Percentiles rank a stretch among this genome's conserved stretches.
Conservation (phyloP, 2,329 filamentous ascomycete species). For the Colletotrichum sp. region DNA sequence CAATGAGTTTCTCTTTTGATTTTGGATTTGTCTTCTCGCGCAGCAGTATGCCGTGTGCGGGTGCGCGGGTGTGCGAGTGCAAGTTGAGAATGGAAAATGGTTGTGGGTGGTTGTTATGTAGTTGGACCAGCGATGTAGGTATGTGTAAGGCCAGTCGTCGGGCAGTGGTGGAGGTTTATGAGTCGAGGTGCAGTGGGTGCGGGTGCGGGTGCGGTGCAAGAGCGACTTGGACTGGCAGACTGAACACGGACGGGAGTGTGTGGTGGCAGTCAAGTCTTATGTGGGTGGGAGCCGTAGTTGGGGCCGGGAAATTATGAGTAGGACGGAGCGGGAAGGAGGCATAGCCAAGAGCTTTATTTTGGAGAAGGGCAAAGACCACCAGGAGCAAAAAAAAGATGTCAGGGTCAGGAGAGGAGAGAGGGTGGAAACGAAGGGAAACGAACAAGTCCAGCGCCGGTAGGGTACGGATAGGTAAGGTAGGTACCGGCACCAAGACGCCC, state of each 20-base stretch:
- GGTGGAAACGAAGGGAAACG: conserved; percentile 23
- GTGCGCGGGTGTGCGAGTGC: background rate
- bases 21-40: background rate
- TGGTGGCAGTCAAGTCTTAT: conserved; percentile 22
- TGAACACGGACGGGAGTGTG: background rate
- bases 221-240: conserved; percentile 6
- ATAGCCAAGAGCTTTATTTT: conserved; percentile 23
- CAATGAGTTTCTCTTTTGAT: background rate
- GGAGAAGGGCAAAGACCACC: conserved; percentile 19
- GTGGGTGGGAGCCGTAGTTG: conserved; percentile 20
- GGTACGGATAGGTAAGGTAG: background rate
- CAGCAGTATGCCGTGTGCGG: background rate
- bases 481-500: background rate
- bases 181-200: background rate
- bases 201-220: background rate
- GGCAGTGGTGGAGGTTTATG: background rate
- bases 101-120: background rate
- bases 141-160: background rate
- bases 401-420: conserved; percentile 13
- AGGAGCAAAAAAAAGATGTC: background rate
- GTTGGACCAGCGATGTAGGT: background rate
- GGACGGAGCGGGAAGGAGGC: conserved; percentile 20
- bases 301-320: conserved; percentile 22
- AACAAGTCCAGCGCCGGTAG: background rate
- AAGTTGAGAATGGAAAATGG: background rate